Percentiles rank a stretch among this genome's conserved stretches.
Conservation (phyloP, 441 rosid genomes). For the Rhodomyrtus psidioides region DNA sequence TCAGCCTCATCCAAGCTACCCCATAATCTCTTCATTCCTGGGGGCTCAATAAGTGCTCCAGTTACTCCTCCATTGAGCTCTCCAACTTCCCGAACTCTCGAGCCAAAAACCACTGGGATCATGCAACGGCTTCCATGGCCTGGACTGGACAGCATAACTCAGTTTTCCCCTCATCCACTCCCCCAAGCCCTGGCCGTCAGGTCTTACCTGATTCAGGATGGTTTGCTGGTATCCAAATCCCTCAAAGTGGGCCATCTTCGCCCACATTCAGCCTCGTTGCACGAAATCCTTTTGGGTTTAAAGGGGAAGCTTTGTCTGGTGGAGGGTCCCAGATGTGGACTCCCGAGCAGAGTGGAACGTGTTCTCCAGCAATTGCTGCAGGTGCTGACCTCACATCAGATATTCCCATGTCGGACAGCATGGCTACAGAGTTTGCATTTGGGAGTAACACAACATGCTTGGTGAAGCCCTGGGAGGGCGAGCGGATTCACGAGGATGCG, state of each 20-base stretch:
- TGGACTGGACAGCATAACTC: slow-evolving; percentile 40
- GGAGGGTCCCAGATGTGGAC: slow-evolving; percentile 85
- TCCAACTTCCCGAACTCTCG: slow-evolving; percentile 60
- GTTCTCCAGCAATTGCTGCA: slow-evolving; percentile 80
- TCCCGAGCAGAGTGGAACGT: slow-evolving; percentile 88
- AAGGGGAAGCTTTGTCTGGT: slow-evolving; percentile 42
- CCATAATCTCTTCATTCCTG: slow-evolving; percentile 43
- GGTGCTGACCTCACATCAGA: slow-evolving; percentile 64
- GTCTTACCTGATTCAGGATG: slow-evolving; percentile 68
- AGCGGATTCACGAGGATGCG: slow-evolving; percentile 86
- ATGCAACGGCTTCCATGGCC: slow-evolving; percentile 30
- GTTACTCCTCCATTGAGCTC: slow-evolving; percentile 92
- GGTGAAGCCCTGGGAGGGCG: slow-evolving; percentile 97
- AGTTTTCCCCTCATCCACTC: slow-evolving; percentile 58
- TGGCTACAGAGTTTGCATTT: slow-evolving; percentile 85
- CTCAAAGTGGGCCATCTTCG: slow-evolving; percentile 84
- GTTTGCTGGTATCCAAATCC: slow-evolving; percentile 67
- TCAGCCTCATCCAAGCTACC: slow-evolving; percentile 65
- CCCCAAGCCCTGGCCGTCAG: slow-evolving; percentile 74
- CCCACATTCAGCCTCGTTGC: slow-evolving; percentile 92
- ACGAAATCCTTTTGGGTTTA: slow-evolving; percentile 52
- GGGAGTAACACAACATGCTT: slow-evolving; percentile 50
- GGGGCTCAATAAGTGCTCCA: slow-evolving; percentile 94
- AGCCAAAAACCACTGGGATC: slow-evolving; percentile 55
- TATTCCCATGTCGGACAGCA: slow-evolving; percentile 71